Base-by-base conservation (phyloP, 2,329 filamentous ascomycete genomes). In the Botrytis cinerea region DNA sequence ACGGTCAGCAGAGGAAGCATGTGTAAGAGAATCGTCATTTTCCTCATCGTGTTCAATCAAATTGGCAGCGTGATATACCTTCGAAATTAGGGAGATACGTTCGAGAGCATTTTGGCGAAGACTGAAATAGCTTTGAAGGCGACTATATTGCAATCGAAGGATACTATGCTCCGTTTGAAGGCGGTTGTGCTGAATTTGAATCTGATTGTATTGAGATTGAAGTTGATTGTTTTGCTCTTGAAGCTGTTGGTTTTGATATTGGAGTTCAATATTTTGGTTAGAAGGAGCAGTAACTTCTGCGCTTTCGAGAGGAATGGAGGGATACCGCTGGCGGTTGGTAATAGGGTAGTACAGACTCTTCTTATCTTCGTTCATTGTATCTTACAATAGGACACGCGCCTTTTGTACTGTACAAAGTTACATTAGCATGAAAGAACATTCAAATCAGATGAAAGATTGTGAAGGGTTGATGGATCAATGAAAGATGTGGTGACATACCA, bases 21-120 rank as follows among this genome's bases (percentile, higher is more conserved):
- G 8, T 54, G 14, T 14, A 54, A 4, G 12, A 54, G 51, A 25
- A 14, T n/a, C 51, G 16, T 28, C 51, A 54, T 16, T 14, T 5
- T 54, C 51, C 28, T 54, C 5, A 54, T 54, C n/a, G 16, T 18
- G n/a, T 8, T 54, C 0, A 28, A 18, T 12, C n/a, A 8, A 8
- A 28, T 0, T 28, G 51, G n/a, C 12, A 28, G 1, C 0, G n/a
- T 18, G 6, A 16, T 16, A 6, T 54, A 16, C 14, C 0, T n/a
- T 18, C 2, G 2, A 16, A 28, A 25, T 2, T n/a, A 8, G 12
- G 14, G 6, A 3, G 4, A 54, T 1, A 28, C 51, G 51, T 28
- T 28, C 0, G 14, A 3, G 2, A 28, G 48, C 25, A n/a, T 28
- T 8, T 18, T 12, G n/a, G 25, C 25, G 25, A 54, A 2, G 4